Percentiles rank a stretch among this genome's conserved stretches.
Conservation (phyloP, 2,329 filamentous ascomycete species). For the Aspergillus unguis region DNA sequence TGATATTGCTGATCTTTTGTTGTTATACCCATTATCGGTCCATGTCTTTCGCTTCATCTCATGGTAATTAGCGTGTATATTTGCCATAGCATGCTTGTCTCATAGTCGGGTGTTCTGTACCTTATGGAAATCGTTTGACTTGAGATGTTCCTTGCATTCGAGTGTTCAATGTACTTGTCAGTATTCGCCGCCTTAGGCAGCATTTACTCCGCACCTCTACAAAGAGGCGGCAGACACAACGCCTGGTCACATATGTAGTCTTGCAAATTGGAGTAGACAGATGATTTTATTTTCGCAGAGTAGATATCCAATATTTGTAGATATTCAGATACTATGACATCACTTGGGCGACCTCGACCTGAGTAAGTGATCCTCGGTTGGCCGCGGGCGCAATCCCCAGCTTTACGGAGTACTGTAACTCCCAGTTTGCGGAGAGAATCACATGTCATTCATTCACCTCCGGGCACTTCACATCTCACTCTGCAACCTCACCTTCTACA, state of each 20-base stretch:
- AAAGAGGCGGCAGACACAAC: too few species aligned
- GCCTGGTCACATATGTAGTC: too few species aligned
- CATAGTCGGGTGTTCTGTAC: neutral
- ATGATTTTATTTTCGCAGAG: too few species aligned
- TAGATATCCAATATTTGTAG: too few species aligned
- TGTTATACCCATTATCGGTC: conserved; percentile 2
- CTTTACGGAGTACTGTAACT: neutral
- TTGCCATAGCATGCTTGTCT: neutral
- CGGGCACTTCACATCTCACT: conserved; percentile 20
- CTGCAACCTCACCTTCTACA: neutral
- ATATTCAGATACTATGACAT: neutral
- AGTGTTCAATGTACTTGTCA: too few species aligned
- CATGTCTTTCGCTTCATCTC: conserved; percentile 1
- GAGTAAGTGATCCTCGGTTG: neutral
- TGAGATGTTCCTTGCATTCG: too few species aligned
- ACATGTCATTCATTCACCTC: neutral
- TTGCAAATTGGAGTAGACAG: too few species aligned
- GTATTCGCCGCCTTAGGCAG: too few species aligned
- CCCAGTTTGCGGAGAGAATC: neutral
- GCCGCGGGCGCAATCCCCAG: conserved; percentile 11
- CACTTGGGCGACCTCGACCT: conserved; percentile 11
- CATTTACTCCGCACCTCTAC: too few species aligned
- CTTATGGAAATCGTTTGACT: neutral
- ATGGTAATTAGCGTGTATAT: conserved; percentile 5
- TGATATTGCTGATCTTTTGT: neutral